Conservation (phyloP, 2,329 filamentous ascomycete genomes). For the Falciphora oryzae region DNA sequence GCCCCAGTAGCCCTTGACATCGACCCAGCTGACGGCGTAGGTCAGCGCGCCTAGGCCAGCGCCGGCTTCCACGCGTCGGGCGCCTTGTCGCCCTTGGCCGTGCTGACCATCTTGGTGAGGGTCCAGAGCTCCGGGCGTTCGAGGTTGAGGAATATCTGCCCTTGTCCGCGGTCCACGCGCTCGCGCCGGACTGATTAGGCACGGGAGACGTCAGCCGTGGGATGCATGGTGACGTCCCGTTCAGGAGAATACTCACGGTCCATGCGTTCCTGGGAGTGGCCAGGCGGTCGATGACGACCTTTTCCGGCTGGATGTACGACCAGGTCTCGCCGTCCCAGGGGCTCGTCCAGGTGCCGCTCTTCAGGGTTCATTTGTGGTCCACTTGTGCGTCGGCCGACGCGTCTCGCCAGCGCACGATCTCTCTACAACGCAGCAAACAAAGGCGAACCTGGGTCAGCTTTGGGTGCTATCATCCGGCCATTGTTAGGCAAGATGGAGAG, state of each 20-base stretch:
- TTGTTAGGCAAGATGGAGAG: too few species aligned
- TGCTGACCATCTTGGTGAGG: slow-evolving; percentile 72
- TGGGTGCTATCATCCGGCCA: too few species aligned
- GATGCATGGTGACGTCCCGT: neutral
- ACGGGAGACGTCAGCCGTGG: too few species aligned
- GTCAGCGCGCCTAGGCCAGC: slow-evolving; percentile 65
- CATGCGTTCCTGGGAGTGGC: slow-evolving; percentile 77
- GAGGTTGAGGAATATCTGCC: slow-evolving; percentile 68
- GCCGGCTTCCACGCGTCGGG: slow-evolving; percentile 75
- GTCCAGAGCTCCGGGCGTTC: slow-evolving; percentile 70
- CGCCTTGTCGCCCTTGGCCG: slow-evolving; percentile 64
- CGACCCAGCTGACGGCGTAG: slow-evolving; percentile 71
- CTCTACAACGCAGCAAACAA: neutral
- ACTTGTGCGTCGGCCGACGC: neutral
- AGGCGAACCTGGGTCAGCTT: neutral
- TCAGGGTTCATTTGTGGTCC: neutral
- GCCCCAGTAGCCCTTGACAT: slow-evolving; percentile 68
- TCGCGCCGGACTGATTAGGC: slow-evolving; percentile 56
- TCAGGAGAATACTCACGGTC: too few species aligned
- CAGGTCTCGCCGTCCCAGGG: slow-evolving; percentile 75
- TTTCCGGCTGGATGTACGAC: slow-evolving; percentile 59
- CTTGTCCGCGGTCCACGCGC: slow-evolving; percentile 61
- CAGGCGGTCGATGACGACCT: slow-evolving; percentile 79
- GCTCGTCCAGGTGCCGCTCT: slow-evolving; percentile 57
- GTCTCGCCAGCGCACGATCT: neutral